Conservation (phyloP, 352 stramenopile species). For the Elongisporangium undulatum region DNA sequence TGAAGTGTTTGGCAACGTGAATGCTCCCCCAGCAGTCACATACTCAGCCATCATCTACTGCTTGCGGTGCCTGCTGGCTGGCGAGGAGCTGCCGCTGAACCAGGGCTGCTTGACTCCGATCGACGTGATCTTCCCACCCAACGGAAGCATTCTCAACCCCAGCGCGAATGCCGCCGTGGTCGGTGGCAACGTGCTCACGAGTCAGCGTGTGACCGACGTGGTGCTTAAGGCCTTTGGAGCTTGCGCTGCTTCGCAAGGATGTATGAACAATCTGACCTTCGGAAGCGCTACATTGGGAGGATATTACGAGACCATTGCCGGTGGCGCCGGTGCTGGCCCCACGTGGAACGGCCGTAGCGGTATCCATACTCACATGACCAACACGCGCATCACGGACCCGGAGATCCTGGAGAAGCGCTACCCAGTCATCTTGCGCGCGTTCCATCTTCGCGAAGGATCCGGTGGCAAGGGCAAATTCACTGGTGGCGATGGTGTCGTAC, state of each 20-base stretch:
- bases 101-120: slow-evolving; percentile 96
- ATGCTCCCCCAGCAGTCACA: slow-evolving; percentile 97
- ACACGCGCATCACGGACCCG: slow-evolving; percentile 99
- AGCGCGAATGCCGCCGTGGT: slow-evolving; percentile 94
- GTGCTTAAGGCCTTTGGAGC: slow-evolving; percentile 96
- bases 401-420: slow-evolving; percentile 98
- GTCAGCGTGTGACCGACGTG: slow-evolving; percentile 97
- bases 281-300: slow-evolving; percentile 91
- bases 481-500: slow-evolving; percentile 95
- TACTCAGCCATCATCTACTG: slow-evolving; percentile 99
- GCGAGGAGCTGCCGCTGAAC: slow-evolving; percentile 97
- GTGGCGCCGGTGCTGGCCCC: slow-evolving; percentile 94
- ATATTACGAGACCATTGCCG: slow-evolving; percentile 99
- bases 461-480: slow-evolving; percentile 88
- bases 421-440: slow-evolving; percentile 84
- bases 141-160: slow-evolving; percentile 95
- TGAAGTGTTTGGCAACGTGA: slow-evolving; percentile 98
- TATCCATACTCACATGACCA: slow-evolving; percentile 99
- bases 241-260: slow-evolving; percentile 96
- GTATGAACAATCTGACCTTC: slow-evolving; percentile 99
- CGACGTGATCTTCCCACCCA: slow-evolving; percentile 92
- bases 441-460: slow-evolving; percentile 82
- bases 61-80: slow-evolving; percentile 92
- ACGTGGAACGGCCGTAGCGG: slow-evolving; percentile 95
- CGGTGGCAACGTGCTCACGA: slow-evolving; percentile 97